Conservation (phyloP, 208 protist genomes). For the Tetramitus jugosus region DNA sequence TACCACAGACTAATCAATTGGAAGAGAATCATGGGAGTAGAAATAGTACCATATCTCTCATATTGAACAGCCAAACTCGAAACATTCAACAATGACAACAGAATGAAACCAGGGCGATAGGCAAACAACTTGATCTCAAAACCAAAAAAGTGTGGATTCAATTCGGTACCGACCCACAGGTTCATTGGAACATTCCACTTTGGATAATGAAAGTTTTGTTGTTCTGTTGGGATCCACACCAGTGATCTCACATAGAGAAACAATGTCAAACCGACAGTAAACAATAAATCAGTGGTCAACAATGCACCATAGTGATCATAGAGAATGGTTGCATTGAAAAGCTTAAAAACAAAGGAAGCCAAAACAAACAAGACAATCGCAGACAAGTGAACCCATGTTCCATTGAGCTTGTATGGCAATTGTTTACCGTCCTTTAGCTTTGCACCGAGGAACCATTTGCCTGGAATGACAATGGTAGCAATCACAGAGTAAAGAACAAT, state of each 20-base stretch:
- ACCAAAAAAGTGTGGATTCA: slow-evolving; percentile 50
- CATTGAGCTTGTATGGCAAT: neutral
- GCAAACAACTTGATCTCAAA: slow-evolving; percentile 62
- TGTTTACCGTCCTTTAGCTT: neutral
- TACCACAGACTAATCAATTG: slow-evolving; percentile 36
- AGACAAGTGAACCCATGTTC: neutral
- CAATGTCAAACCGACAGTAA: neutral
- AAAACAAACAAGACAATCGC: neutral
- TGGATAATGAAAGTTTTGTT: no score
- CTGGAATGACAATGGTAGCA: neutral
- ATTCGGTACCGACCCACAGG: slow-evolving; percentile 52
- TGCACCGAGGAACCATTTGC: neutral
- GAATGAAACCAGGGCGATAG: slow-evolving; percentile 52
- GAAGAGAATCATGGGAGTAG: slow-evolving; percentile 14
- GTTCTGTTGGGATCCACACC: neutral
- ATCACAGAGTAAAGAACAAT: neutral
- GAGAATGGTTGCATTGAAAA: neutral
- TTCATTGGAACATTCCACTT: slow-evolving; percentile 41
- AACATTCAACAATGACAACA: slow-evolving; percentile 47
- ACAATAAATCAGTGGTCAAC: neutral
- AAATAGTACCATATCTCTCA: slow-evolving; percentile 32
- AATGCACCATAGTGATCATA: neutral
- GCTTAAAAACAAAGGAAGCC: neutral
- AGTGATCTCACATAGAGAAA: neutral
- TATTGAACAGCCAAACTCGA: slow-evolving; percentile 40